These are phyloP conservation scores for Medakamo hakoo DNA, from an alignment of 139 green algal species.

Conservation along the genomic window DNA sequence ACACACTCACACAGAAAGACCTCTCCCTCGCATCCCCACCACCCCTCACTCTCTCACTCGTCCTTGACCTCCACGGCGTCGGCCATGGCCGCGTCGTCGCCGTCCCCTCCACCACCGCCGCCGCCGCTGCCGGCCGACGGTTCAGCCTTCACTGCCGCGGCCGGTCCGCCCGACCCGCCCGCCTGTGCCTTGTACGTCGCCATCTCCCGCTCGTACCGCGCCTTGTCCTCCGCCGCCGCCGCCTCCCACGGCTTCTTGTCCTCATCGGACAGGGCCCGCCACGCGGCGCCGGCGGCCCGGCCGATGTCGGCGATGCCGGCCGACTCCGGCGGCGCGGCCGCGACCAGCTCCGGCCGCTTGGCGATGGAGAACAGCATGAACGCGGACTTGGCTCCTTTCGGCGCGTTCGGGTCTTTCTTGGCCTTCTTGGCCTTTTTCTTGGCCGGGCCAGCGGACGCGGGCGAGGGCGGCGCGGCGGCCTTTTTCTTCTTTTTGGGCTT, in stretches of 20 bases:
- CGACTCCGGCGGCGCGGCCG: slow-evolving; percentile 36
- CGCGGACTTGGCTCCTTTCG: slow-evolving; percentile 59
- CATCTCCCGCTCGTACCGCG: slow-evolving; percentile 43
- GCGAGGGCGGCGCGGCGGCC: neutral
- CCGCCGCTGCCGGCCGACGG: too few relatives aligned
- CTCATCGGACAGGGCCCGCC: slow-evolving; percentile 38
- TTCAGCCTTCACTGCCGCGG: too few relatives aligned
- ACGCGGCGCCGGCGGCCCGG: slow-evolving; percentile 56
- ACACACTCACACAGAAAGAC: too few relatives aligned
- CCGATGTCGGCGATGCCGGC: slow-evolving; percentile 48
- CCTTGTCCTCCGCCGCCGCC: slow-evolving; percentile 43
- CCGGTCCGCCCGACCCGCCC: too few relatives aligned
- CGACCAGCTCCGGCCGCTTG: slow-evolving; percentile 35
- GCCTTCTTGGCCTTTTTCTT: slow-evolving; percentile 18
- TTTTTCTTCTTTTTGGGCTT: slow-evolving; percentile 8
- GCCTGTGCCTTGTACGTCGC: slow-evolving; percentile 37
- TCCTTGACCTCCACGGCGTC: too few relatives aligned
- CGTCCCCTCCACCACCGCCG: too few relatives aligned
- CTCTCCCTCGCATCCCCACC: too few relatives aligned
- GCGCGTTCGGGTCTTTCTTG: slow-evolving; percentile 54
- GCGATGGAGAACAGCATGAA: slow-evolving; percentile 77
- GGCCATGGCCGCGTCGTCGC: too few relatives aligned
- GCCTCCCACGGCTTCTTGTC: slow-evolving; percentile 30
- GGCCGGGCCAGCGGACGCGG: neutral
- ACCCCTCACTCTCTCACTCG: too few relatives aligned